phyloP scores from a whole-genome alignment of 345 rosid species.

The Cardamine occulta region DNA sequence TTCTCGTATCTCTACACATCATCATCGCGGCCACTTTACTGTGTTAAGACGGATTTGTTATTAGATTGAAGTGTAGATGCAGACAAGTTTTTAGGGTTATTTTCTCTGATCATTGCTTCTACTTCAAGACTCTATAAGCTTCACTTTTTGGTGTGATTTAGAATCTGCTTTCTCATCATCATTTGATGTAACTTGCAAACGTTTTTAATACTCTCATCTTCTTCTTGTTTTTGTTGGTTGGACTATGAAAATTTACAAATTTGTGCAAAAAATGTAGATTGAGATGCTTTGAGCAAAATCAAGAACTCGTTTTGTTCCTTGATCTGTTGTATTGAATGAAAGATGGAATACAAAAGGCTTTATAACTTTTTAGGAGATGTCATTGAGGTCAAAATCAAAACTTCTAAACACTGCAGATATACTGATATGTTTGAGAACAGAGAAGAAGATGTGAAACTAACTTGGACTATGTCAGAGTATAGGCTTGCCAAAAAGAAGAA shows the following conservation, averaged over 20 bases:
- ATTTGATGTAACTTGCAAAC: neutral
- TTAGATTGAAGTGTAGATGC: constrained; percentile 37
- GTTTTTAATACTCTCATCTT: neutral
- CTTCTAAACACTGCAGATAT: no score
- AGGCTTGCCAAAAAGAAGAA: no score
- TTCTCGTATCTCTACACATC: neutral
- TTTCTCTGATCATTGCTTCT: constrained; percentile 32
- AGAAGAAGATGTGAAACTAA: no score
- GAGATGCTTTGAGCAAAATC: neutral
- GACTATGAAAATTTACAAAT: neutral
- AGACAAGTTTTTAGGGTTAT: constrained; percentile 36
- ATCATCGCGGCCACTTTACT: no score
- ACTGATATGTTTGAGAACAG: no score
- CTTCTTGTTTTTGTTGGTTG: neutral
- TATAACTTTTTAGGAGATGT: no score
- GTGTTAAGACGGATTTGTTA: neutral
- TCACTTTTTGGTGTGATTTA: neutral
- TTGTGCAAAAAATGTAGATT: neutral
- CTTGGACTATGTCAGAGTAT: no score
- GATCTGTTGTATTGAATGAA: no score
- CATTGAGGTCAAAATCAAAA: no score
- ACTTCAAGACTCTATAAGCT: constrained; percentile 23
- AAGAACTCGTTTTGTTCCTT: neutral
- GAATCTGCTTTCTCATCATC: neutral
- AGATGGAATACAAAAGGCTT: no score